phyloP scores from a whole-genome alignment of 2,329 filamentous ascomycete species.

The Colletotrichum orbiculare region DNA sequence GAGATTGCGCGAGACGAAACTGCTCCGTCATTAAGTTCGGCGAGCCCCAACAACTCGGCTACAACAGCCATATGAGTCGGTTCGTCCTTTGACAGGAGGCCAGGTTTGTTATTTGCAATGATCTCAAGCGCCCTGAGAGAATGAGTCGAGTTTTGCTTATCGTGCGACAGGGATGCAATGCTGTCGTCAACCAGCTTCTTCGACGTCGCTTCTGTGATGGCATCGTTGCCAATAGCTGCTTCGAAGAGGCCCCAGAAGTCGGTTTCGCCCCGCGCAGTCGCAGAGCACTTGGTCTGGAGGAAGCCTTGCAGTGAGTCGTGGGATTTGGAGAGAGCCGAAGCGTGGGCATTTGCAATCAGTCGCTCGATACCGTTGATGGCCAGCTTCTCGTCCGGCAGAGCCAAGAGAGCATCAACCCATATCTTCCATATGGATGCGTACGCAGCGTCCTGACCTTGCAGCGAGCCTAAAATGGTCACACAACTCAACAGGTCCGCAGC shows the following conservation, averaged over 20 bases:
- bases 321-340: slow-evolving; percentile 51
- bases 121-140: slow-evolving; percentile 60
- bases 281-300: slow-evolving; percentile 43
- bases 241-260: slow-evolving; percentile 60
- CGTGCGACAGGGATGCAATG: slow-evolving; percentile 45
- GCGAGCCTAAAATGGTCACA: slow-evolving; percentile 66
- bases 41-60: slow-evolving; percentile 63
- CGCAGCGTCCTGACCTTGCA: slow-evolving; percentile 48
- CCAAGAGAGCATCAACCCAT: slow-evolving; percentile 56
- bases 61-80: slow-evolving; percentile 61
- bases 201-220: slow-evolving; percentile 50
- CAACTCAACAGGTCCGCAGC: slow-evolving; percentile 73
- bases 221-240: slow-evolving; percentile 56
- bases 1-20: slow-evolving; percentile 54
- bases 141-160: slow-evolving; percentile 42
- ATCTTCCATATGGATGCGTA: slow-evolving; percentile 58
- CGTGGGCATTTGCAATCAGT: slow-evolving; percentile 59
- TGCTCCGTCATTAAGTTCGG: slow-evolving; percentile 57
- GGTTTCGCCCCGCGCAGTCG: slow-evolving; percentile 17
- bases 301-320: slow-evolving; percentile 58
- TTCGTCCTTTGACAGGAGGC: slow-evolving; percentile 57
- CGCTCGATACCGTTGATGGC: slow-evolving; percentile 51
- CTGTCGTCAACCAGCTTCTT: slow-evolving; percentile 49
- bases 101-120: slow-evolving; percentile 57
- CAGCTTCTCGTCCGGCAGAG: slow-evolving; percentile 42